These are phyloP conservation scores for Pichia norvegensis DNA, from an alignment of 1,139 yeast species.

Conservation along the genomic window DNA sequence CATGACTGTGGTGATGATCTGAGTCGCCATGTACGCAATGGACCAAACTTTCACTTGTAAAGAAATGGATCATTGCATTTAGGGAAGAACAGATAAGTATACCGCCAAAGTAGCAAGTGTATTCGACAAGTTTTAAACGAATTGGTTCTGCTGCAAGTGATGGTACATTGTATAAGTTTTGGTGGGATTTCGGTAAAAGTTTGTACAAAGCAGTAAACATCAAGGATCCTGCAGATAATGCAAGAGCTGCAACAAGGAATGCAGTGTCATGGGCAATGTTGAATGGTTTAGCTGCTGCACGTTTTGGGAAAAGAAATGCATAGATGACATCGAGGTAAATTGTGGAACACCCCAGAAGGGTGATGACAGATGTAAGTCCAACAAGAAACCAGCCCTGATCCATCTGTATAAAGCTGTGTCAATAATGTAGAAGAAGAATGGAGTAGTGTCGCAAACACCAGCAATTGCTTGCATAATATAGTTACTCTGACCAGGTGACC, in stretches of 20 bases:
- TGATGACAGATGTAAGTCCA: conserved; percentile 46
- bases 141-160: conserved; percentile 19
- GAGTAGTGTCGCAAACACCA: too few species aligned
- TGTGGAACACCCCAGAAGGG: conserved; percentile 51
- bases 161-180: conserved; percentile 31
- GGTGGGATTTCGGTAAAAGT: conserved; percentile 58
- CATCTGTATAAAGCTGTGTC: conserved; percentile 10
- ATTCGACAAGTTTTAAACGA: conserved; percentile 27
- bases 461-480: too few species aligned
- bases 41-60: conserved; percentile 76
- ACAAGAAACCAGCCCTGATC: conserved; percentile 54
- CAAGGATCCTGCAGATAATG: conserved; percentile 72
- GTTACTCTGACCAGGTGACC: too few species aligned
- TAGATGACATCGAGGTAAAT: conserved; percentile 47
- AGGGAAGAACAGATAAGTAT: conserved; percentile 49
- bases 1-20: not conserved
- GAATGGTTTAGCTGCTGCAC: conserved; percentile 40
- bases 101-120: conserved; percentile 51
- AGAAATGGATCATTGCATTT: conserved; percentile 58
- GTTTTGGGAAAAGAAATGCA: conserved; percentile 33
- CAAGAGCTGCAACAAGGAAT: conserved; percentile 58
- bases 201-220: conserved; percentile 68
- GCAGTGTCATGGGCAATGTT: conserved; percentile 50
- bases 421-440: too few species aligned
- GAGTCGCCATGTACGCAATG: conserved; percentile 50